Evolutionary conservation across 179 eudicot species (phyloP), one percentile per base, ranked within the genome.

Genomic region (Pouteria campechiana): DNA sequence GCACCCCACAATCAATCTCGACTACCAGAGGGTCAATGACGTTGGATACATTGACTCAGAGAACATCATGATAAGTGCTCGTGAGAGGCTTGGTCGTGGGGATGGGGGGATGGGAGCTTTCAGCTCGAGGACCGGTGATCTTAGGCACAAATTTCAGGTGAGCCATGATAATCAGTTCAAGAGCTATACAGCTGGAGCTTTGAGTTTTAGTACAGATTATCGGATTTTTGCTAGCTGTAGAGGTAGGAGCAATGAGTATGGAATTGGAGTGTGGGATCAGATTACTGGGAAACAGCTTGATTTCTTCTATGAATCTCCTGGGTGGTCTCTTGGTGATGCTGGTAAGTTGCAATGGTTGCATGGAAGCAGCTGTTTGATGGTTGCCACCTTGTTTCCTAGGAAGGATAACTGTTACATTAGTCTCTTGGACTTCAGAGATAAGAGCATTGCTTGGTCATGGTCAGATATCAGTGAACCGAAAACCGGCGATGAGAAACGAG

Each of bases 301-400:
- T 40, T 88, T 88, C 52, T 84, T 75, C 60, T 84, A 84, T 50
- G 97, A 88, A 32, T 92, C 94, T 6, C 25, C 45, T 0, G 85
- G 88, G 0, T 88, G 93, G 95, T 78, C 94, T 5, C 60, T 80
- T 1, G 97, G 97, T 10, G 95, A 88, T 19, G 97, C 97, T 2
- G 93, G 81, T 33, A 72, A 75, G 51, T 29, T 88, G 5, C 97
- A 88, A 24, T 84, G 95, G 97, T 52, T 88, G 3, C 55, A 75
- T 10, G 68, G 61, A 0, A 46, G 74, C 3, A 84, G 65, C 28
- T 81, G 89, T 49, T 63, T 88, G 37, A 42, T 84, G 9, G 97
- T 88, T 0, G 78, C 97, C 0, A 80, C 97, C 31, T 60, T 84
- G 52, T 84, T 77, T 21, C 95, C 95, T 3, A 65, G 92, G 20